Percentiles rank a stretch among this genome's conserved stretches.
phyloP scores from a whole-genome alignment of 108 stramenopile species.

The Pseudonitzschia delicatissima region DNA sequence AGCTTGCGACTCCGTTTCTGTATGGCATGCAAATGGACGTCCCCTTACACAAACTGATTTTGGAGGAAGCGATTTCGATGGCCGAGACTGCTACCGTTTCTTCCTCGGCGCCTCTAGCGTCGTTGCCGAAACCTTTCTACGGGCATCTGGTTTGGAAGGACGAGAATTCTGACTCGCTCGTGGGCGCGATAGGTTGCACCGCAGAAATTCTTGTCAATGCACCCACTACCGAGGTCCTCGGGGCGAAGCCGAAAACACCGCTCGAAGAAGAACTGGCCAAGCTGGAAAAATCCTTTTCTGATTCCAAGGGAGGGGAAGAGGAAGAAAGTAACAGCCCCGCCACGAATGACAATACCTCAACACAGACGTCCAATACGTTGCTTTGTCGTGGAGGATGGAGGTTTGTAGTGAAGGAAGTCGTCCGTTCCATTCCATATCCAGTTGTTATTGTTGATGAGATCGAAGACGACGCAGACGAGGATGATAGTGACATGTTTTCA shows the following conservation, averaged over 20 bases:
- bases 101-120: neutral
- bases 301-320: neutral
- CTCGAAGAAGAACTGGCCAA: neutral
- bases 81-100: neutral
- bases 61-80: constrained; percentile 50
- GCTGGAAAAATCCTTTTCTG: constrained; percentile 3
- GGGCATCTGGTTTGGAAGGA: constrained; percentile 65
- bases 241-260: neutral
- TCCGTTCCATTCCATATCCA: constrained; percentile 68
- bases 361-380: constrained; percentile 31
- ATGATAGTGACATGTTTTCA: constrained; percentile 20
- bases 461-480: constrained; percentile 51
- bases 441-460: constrained; percentile 81
- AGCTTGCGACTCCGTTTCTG: constrained; percentile 59
- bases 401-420: constrained; percentile 71
- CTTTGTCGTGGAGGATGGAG: constrained; percentile 66
- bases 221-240: constrained; percentile 7
- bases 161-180: constrained; percentile 28
- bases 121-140: constrained; percentile 28
- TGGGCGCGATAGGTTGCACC: constrained; percentile 79
- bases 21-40: constrained; percentile 61
- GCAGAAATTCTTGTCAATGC: constrained; percentile 60
- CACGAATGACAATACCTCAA: neutral
- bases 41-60: constrained; percentile 61
- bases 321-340: constrained; percentile 27